A percentile compares a stretch with the other conserved stretches of the same genome.
Evolutionary conservation across 345 rosid genomes (phyloP).

Genomic region (Linum lewisii): DNA sequence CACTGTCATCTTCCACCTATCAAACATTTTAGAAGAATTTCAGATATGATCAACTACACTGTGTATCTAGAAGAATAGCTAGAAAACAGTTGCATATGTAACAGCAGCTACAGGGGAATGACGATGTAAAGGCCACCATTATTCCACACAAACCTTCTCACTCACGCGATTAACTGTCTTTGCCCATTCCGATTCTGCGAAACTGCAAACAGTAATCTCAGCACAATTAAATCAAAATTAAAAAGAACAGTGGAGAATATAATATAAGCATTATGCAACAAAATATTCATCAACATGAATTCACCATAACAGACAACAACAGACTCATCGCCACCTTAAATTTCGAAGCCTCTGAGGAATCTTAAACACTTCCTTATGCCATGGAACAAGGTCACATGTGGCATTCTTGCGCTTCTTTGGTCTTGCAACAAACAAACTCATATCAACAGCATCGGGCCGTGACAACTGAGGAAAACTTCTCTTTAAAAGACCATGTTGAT

Average conservation of each 20-base stretch:
- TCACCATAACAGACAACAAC: conserved; percentile 1
- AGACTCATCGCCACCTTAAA: conserved; percentile 41
- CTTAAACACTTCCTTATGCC: conserved; percentile 54
- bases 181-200: conserved; percentile 66
- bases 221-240: background rate
- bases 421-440: conserved; percentile 21
- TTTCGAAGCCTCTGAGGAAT: conserved; percentile 38
- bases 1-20: conserved; percentile 58
- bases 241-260: too few species aligned
- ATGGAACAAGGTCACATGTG: conserved; percentile 41
- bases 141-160: conserved; percentile 53
- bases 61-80: conserved; percentile 4
- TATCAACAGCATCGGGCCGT: conserved; percentile 29
- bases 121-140: background rate
- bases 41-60: conserved; percentile 8
- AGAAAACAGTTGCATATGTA: background rate
- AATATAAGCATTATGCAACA: background rate
- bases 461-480: conserved; percentile 26
- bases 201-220: conserved; percentile 33
- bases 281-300: background rate
- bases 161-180: conserved; percentile 42
- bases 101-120: background rate
- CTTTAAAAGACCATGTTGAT: conserved; percentile 21
- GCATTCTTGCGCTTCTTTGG: conserved; percentile 61
- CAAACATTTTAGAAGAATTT: conserved; percentile 8